A percentile compares a stretch with the other conserved stretches of the same genome.
Conservation (phyloP, 148 eudicot genomes). For the Rhododendron mucronatum region DNA sequence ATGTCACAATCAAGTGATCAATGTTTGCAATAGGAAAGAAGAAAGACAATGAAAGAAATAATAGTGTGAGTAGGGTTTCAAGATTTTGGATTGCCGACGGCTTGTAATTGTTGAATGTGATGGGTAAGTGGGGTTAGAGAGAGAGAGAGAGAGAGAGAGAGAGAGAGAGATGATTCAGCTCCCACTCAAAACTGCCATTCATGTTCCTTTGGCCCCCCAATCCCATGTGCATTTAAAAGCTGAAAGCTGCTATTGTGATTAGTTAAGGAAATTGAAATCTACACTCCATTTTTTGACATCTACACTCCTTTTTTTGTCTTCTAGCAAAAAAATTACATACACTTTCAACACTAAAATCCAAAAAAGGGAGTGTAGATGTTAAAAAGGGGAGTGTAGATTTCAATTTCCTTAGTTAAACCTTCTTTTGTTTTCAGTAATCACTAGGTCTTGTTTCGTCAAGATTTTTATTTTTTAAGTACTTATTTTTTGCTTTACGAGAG, state of each 20-base stretch:
- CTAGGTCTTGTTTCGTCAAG: too few relatives aligned
- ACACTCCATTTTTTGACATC: too few relatives aligned
- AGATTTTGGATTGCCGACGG: not conserved
- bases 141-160: not conserved
- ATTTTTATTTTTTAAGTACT: too few relatives aligned
- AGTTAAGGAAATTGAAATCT: too few relatives aligned
- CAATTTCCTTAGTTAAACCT: not conserved
- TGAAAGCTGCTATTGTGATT: not conserved
- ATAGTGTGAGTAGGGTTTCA: not conserved
- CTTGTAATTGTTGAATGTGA: not conserved
- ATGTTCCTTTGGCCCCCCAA: not conserved
- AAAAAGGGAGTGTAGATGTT: too few relatives aligned
- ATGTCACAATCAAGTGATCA: not conserved
- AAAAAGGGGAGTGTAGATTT: too few relatives aligned
- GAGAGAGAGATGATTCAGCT: not conserved
- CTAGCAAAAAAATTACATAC: too few relatives aligned
- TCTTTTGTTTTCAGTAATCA: not conserved
- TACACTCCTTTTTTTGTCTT: too few relatives aligned
- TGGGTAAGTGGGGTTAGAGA: not conserved
- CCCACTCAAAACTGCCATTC: not conserved
- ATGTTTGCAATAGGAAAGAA: not conserved
- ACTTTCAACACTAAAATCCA: too few relatives aligned
- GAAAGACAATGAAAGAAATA: not conserved
- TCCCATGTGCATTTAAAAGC: not conserved
- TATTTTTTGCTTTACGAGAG: too few relatives aligned